Evolutionary conservation across 345 rosid species (phyloP), one percentile per base, ranked within the genome.

Genomic region (Populus davidiana): DNA sequence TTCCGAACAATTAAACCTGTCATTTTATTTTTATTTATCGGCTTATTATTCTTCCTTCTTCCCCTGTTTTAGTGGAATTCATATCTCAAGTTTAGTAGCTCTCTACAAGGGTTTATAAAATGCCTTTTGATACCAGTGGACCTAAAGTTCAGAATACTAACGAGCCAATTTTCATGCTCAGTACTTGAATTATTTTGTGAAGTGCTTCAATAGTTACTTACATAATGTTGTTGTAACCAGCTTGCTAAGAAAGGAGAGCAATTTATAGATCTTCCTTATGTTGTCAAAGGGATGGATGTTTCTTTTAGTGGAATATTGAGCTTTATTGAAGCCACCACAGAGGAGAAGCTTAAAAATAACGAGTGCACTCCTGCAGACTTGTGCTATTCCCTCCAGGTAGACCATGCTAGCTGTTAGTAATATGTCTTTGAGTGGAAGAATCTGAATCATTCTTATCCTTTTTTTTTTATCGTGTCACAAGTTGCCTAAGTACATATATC

Each of bases 211-310:
- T 67, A 43, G 67, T 72, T 27, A 50, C 23, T 70, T 69, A 47
- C 47, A 68, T 79, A 13, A 47, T 31, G 75, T 78, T 25, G 77
- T 75, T 39, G 77, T 47, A 62, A 63, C 52, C 87, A 93, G 99
- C 95, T 96, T 69, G 99, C 98, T 0, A 96, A 96, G 91, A 92
- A 92, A 84, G 99, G 99, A 62, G 97, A 90, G 17, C 77, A 89
- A 52, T 94, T 96, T 83, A 88, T 94, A 10, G 98, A 94, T 78
- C 90, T 96, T 33, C 99, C 99, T 4, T 94, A 92, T 65, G 97
- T 87, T 76, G 98, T 96, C 61, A 94, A 96, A 89, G 98, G 99
- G 67, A 96, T 96, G 99, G 97, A 96, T 86, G 98, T 94, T 56
- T 94, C 98, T 4, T 93, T 96, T 65, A 96, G 98, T 17, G 99